Conservation (phyloP, 257 asterid genomes). For the Scutellaria barbata region DNA sequence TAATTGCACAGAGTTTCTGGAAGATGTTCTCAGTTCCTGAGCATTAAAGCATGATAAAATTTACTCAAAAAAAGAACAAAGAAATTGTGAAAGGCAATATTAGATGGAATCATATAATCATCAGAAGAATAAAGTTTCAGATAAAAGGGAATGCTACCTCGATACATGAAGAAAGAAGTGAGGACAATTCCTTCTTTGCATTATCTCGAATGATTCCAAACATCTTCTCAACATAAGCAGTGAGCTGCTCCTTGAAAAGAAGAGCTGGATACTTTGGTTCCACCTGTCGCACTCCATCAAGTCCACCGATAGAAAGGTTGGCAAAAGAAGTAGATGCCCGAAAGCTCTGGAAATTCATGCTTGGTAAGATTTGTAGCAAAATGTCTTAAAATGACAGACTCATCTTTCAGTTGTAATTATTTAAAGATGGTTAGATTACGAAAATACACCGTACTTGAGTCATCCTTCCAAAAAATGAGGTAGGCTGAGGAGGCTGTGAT, state of each 20-base stretch:
- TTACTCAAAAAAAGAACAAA: constrained; percentile 3
- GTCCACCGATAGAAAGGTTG: constrained; percentile 65
- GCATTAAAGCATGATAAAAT: constrained; percentile 10
- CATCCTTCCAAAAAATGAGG: constrained; percentile 84
- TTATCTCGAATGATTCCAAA: constrained; percentile 86
- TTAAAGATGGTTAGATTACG: neutral
- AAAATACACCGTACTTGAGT: constrained; percentile 48
- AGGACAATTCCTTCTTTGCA: constrained; percentile 64
- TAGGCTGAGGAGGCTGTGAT: constrained; percentile 68
- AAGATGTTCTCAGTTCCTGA: constrained; percentile 51
- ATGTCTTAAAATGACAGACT: constrained; percentile 19
- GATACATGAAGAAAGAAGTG: constrained; percentile 61
- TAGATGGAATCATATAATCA: no score
- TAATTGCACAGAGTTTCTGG: constrained; percentile 34
- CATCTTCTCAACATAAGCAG: constrained; percentile 84
- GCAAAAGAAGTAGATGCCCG: constrained; percentile 69
- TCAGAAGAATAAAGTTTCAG: neutral
- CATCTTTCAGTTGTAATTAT: constrained; percentile 24
- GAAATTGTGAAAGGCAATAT: neutral
- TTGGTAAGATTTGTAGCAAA: constrained; percentile 20
- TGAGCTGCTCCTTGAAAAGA: constrained; percentile 88
- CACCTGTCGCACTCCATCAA: constrained; percentile 70
- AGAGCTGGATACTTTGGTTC: constrained; percentile 88
- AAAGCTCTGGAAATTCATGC: constrained; percentile 57
- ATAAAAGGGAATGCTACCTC: constrained; percentile 49